Evolutionary conservation across 805 yeast genomes (phyloP).

Genomic region (Debaryomyces maramus): DNA sequence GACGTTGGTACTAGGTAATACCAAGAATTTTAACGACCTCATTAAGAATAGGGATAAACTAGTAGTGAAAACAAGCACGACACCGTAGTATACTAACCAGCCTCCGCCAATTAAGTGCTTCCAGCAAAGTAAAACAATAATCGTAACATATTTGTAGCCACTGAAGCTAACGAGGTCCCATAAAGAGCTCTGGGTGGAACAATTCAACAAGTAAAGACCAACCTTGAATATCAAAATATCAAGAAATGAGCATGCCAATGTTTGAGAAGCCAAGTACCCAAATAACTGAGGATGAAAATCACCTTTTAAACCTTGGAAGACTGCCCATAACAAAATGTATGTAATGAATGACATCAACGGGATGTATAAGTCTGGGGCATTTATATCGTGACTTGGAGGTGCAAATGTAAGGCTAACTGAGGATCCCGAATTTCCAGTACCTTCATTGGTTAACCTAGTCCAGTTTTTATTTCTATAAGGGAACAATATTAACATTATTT

Average conservation of each 20-base stretch:
- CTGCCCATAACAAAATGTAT: slow-evolving; percentile 79
- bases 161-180: slow-evolving; percentile 87
- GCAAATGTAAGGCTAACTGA: slow-evolving; percentile 46
- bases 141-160: slow-evolving; percentile 91
- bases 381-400: slow-evolving; percentile 81
- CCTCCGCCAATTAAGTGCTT: slow-evolving; percentile 44
- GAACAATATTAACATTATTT: slow-evolving; percentile 70
- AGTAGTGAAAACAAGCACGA: slow-evolving; percentile 33
- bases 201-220: slow-evolving; percentile 78
- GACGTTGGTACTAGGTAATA: slow-evolving; percentile 55
- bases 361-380: slow-evolving; percentile 95
- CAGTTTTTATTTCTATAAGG: slow-evolving; percentile 87
- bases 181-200: slow-evolving; percentile 57
- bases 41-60: slow-evolving; percentile 60
- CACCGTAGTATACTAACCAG: slow-evolving; percentile 36
- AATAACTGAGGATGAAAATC: slow-evolving; percentile 90
- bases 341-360: slow-evolving; percentile 93
- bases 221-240: slow-evolving; percentile 77
- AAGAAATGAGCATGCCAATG: slow-evolving; percentile 74
- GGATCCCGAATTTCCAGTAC: slow-evolving; percentile 22
- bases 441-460: slow-evolving; percentile 50
- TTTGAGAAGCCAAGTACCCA: slow-evolving; percentile 83
- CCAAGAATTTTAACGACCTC: slow-evolving; percentile 67
- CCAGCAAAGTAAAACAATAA: slow-evolving; percentile 55
- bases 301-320: slow-evolving; percentile 81